Base-by-base conservation (phyloP, 1,284 basidiomycete genomes). In the Ceratobasidium sp. region DNA sequence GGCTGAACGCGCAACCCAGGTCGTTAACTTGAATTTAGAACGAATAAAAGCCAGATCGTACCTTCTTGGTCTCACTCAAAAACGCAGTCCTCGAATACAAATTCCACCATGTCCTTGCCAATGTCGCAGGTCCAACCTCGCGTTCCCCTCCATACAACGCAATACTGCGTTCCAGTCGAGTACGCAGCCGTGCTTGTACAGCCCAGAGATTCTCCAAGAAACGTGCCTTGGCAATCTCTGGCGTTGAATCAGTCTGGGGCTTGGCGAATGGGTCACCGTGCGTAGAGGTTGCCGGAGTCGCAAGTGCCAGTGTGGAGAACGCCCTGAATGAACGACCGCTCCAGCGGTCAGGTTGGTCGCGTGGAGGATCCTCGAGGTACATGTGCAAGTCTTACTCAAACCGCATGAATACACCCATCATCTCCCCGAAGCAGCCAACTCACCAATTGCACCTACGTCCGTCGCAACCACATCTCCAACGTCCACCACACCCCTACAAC, bases 131-230 rank as follows among this genome's bases (percentile, higher is more conserved):
- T 57, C 91, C 91, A 2, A 95, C 90, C 82, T 93, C 91, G 78
- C 88, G 86, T 80, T 96, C 95, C 20, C 93, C 90, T n/a, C 88
- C 89, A 80, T 86, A 89, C 33, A 91, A 87, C 57, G 90, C 90
- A 9, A 94, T 90, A 17, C 93, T 93, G 82, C 91, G 89, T 12
- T 89, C 91, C 3, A 88, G 84, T 77, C 90, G 90, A 1, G 93
- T 90, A 70, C 95, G 88, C 80, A 92, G 92, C 61, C 89, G 89
- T 4, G 95, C 94, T 83, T 97, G 96, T 26, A 91, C 92, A 42
- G 89, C 88, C 94, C 96, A 97, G 9, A 96, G 84, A 82, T 94
- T 95, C 79, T 95, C 91, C 74, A 98, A 84, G 83, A 97, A 96
- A n/a, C 93, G 90, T 69, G 89, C 87, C 84, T 96, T 97, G 82